These are phyloP conservation scores for Cardiospermum halicacabum DNA, from an alignment of 345 rosid genomes.

Conservation along the genomic window DNA sequence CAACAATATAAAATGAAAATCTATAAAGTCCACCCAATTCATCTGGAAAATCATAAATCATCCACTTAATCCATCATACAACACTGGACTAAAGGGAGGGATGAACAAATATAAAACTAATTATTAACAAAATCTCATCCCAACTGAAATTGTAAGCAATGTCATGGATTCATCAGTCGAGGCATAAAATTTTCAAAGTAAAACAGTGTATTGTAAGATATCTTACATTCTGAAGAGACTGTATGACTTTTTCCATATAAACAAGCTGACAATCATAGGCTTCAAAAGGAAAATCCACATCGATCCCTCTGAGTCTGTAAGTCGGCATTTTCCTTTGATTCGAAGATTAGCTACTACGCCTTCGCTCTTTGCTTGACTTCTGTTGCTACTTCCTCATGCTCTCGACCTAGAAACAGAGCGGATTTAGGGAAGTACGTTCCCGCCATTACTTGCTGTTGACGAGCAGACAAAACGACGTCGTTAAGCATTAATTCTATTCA, in stretches of 20 bases:
- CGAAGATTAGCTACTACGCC: no score
- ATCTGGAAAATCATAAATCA: background rate
- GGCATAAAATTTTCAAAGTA: background rate
- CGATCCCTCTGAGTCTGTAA: constrained; percentile 76
- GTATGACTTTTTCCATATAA: constrained; percentile 92
- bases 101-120: no score
- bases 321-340: constrained; percentile 39
- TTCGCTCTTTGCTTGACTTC: no score
- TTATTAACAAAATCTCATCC: background rate
- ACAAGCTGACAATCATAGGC: constrained; percentile 85
- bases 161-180: background rate
- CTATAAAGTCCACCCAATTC: background rate
- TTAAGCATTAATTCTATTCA: no score
- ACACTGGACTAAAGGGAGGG: no score
- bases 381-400: no score
- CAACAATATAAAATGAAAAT: background rate
- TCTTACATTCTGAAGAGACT: constrained; percentile 77
- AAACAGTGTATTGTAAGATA: background rate
- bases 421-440: constrained; percentile 18
- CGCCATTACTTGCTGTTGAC: constrained; percentile 27
- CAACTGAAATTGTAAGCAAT: background rate
- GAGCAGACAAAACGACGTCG: background rate
- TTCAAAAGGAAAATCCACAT: constrained; percentile 90
- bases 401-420: background rate
- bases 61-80: background rate